phyloP scores from a whole-genome alignment of 208 protist genomes.

The Trypanosoma cruzi region DNA sequence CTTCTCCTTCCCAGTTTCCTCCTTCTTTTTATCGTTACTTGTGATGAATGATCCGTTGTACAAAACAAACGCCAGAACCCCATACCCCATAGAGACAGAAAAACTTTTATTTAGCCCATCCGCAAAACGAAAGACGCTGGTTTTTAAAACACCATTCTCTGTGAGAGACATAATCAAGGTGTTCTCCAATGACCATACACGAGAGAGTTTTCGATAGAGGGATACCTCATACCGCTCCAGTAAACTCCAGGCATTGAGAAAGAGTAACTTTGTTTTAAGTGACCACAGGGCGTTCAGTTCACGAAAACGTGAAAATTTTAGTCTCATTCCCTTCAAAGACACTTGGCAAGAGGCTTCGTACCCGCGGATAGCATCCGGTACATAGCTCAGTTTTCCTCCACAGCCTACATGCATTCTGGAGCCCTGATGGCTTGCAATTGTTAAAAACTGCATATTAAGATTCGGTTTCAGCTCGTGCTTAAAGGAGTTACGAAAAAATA shows the following conservation, averaged over 20 bases:
- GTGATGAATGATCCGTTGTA: background rate
- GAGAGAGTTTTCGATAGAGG: constrained; percentile 61
- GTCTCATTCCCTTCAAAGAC: constrained; percentile 45
- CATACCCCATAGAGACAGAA: constrained; percentile 39
- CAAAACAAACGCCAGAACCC: background rate
- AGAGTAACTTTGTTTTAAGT: constrained; percentile 49
- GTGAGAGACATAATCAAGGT: constrained; percentile 53
- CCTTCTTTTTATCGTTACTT: background rate
- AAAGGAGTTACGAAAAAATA: constrained; percentile 59
- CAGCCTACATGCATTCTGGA: constrained; percentile 28
- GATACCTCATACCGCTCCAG: constrained; percentile 63
- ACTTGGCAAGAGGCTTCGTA: constrained; percentile 42
- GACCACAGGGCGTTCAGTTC: constrained; percentile 63
- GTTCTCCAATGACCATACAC: constrained; percentile 59
- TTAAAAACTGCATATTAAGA: constrained; percentile 39
- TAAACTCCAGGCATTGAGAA: constrained; percentile 39
- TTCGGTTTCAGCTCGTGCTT: constrained; percentile 51
- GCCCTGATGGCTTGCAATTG: constrained; percentile 33
- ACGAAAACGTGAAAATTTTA: constrained; percentile 39
- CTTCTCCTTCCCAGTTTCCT: constrained; percentile 24
- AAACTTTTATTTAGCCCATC: constrained; percentile 42
- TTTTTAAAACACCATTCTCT: constrained; percentile 62
- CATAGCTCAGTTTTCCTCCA: constrained; percentile 37
- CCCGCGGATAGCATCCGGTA: constrained; percentile 37
- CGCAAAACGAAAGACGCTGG: constrained; percentile 21